Conservation (phyloP, 2,329 filamentous ascomycete species). For the Fusarium multiceps region DNA sequence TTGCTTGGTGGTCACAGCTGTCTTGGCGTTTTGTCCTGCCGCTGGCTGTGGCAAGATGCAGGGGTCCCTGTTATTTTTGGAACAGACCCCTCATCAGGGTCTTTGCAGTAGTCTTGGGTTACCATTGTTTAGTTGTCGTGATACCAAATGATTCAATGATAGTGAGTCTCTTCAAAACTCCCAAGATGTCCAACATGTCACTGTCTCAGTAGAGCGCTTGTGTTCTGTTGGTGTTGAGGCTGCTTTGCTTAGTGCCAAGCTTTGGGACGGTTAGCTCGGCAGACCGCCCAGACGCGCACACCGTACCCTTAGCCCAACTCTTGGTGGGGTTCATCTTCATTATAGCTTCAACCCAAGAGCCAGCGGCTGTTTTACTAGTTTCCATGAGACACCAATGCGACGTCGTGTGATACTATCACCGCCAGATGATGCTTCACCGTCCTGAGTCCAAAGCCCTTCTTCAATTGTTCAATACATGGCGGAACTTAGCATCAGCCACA, state of each 20-base stretch:
- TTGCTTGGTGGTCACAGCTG: not conserved
- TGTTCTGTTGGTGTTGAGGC: not conserved
- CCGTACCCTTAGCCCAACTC: not conserved
- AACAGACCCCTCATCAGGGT: not conserved
- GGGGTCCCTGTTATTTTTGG: conserved; percentile 22
- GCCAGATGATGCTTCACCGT: not conserved
- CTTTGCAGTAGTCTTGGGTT: not conserved
- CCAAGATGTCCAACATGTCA: not conserved
- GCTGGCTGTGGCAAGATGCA: conserved; percentile 10
- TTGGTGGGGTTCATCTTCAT: conserved; percentile 2
- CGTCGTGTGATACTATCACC: not conserved
- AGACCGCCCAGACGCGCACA: conserved; percentile 12
- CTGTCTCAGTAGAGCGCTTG: not conserved
- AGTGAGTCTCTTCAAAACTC: not conserved
- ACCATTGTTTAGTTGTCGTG: not conserved
- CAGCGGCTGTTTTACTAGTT: not conserved
- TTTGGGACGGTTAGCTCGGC: conserved; percentile 17
- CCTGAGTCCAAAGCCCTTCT: not conserved
- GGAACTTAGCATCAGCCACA: not conserved
- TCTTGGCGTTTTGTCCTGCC: conserved; percentile 21
- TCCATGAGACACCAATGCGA: not conserved
- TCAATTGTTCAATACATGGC: not conserved
- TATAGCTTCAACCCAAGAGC: not conserved
- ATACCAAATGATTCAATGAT: not conserved
- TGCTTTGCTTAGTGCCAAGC: conserved; percentile 10